These are phyloP conservation scores for Phytophthora cactorum DNA, from an alignment of 352 stramenopile genomes.

Conservation along the genomic window DNA sequence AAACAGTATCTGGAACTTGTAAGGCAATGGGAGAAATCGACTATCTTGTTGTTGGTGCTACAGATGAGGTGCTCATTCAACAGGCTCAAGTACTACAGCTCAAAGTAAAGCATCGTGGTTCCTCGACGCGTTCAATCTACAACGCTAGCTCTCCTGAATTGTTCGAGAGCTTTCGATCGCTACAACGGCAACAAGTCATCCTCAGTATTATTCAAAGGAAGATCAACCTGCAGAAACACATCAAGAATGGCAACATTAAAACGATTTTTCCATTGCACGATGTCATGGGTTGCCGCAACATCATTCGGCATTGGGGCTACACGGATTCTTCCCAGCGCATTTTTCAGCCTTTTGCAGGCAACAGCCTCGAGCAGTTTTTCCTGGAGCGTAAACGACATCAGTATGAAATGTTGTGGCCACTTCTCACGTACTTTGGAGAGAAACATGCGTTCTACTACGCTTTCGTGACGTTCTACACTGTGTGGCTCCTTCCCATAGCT, in stretches of 20 bases:
- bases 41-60: slow-evolving; percentile 69
- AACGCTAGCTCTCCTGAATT: slow-evolving; percentile 39
- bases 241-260: slow-evolving; percentile 55
- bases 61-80: slow-evolving; percentile 59
- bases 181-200: slow-evolving; percentile 81
- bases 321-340: slow-evolving; percentile 40
- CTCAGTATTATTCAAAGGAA: slow-evolving; percentile 79
- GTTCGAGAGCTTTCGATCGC: slow-evolving; percentile 77
- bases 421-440: slow-evolving; percentile 84
- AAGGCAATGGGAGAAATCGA: slow-evolving; percentile 35
- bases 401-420: slow-evolving; percentile 83
- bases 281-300: slow-evolving; percentile 59
- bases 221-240: slow-evolving; percentile 66
- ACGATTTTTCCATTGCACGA: slow-evolving; percentile 79
- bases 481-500: slow-evolving; percentile 71
- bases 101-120: slow-evolving; percentile 78
- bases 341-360: slow-evolving; percentile 64
- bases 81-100: slow-evolving; percentile 70
- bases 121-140: slow-evolving; percentile 63
- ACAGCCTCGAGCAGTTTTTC: slow-evolving; percentile 64
- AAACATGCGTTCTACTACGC: slow-evolving; percentile 86
- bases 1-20: slow-evolving; percentile 5
- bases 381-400: slow-evolving; percentile 62
- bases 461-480: slow-evolving; percentile 77
- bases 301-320: slow-evolving; percentile 66